These are phyloP conservation scores for Aspergillus udagawae DNA, from an alignment of 2,329 filamentous ascomycete species.

Conservation along the genomic window DNA sequence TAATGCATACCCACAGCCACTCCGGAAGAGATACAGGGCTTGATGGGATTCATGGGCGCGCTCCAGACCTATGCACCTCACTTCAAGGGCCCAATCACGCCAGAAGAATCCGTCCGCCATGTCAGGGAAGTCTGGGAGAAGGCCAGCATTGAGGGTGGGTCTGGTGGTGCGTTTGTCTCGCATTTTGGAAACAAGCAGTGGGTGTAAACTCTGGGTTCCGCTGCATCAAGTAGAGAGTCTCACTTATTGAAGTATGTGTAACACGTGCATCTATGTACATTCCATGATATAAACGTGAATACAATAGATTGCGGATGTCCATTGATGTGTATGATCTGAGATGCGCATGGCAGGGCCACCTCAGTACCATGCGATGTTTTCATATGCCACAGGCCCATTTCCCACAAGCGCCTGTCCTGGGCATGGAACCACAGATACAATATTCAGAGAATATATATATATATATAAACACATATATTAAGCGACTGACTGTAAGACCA, in stretches of 20 bases:
- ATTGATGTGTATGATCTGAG: too few relatives aligned
- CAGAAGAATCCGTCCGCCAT: constrained; percentile 31
- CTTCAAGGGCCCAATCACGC: constrained; percentile 34
- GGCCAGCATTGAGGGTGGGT: constrained; percentile 42
- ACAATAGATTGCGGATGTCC: too few relatives aligned
- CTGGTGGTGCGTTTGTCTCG: constrained; percentile 52
- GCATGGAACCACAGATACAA: too few relatives aligned
- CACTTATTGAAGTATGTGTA: background rate
- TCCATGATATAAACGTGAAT: background rate
- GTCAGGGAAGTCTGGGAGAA: constrained; percentile 31
- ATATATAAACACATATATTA: too few relatives aligned
- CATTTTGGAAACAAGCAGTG: constrained; percentile 54
- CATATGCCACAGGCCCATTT: too few relatives aligned
- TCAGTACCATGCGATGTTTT: too few relatives aligned
- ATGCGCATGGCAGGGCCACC: too few relatives aligned
- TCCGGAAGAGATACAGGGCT: constrained; percentile 18
- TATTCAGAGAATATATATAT: too few relatives aligned
- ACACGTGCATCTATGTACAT: background rate
- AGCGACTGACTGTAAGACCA: too few relatives aligned
- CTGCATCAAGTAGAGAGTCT: background rate
- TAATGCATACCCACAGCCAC: constrained; percentile 11
- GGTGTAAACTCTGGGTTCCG: constrained; percentile 37
- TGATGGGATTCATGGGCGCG: constrained; percentile 23
- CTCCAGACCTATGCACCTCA: constrained; percentile 39
- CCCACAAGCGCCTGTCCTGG: too few relatives aligned